Evolutionary conservation across 257 asterid species (phyloP), one percentile per base, ranked within the genome.

Genomic region (Buddleja alternifolia): DNA sequence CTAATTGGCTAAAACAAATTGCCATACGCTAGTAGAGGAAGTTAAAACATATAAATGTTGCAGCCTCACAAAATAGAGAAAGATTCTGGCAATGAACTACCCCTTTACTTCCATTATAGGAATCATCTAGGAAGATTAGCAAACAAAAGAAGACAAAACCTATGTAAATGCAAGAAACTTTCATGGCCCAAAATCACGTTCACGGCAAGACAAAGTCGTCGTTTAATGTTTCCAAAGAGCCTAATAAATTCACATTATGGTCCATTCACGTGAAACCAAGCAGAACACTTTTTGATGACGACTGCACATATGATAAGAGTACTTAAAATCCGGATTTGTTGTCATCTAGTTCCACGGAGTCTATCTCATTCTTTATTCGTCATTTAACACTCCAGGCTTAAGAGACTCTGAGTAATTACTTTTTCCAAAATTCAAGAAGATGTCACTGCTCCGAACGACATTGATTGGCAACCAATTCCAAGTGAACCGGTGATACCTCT

Each of bases 191-290:
- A 51, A 51, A 56, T n/a, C 36, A 57, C 4, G 6, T 10, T 37
- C 59, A 64, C 16, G 17, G 47, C 46, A 50, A 19, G 24, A 50
- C 10, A 39, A 55, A 24, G 39, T 17, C 24, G 14, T 0, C 37
- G 44, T 9, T 44, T 53, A 21, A 46, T 7, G 16, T 56, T 78
- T 63, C 40, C 42, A 17, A 60, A 36, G 66, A 55, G 45, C 15
- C 19, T 14, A 56, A 24, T 15, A 63, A 40, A 44, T 50, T 15
- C 57, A 63, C 39, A 32, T 62, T 42, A 54, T 16, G 20, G 17
- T 10, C 23, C 9, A 66, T 36, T 24, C 70, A 7, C 20, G 32
- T 66, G 66, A 74, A n/a, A 39, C 53, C 72, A 17, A 48, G 52
- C 8, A 0, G 19, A 41, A 56, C 37, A 8, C 16, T 23, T 36